These are phyloP conservation scores for Globisporangium echinulatum DNA, from an alignment of 352 stramenopile species.

Conservation along the genomic window DNA sequence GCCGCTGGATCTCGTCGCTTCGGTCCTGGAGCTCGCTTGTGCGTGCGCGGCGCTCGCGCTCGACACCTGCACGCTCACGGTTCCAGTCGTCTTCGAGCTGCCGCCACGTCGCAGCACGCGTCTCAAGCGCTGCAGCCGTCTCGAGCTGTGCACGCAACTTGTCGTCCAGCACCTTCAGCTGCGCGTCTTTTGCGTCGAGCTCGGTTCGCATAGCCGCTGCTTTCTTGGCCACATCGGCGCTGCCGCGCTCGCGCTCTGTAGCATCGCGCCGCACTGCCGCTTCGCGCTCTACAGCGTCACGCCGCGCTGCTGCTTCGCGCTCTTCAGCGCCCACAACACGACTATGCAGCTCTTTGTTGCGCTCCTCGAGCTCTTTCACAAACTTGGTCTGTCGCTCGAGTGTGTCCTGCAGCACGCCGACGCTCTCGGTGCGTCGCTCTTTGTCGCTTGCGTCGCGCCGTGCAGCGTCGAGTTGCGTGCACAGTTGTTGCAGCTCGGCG, in stretches of 20 bases:
- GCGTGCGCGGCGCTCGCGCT: slow-evolving; percentile 3
- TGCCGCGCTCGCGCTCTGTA: neutral
- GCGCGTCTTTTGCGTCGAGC: slow-evolving; percentile 5
- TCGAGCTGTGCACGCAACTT: slow-evolving; percentile 8
- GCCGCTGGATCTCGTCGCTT: slow-evolving; percentile 12
- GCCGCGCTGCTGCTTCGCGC: neutral
- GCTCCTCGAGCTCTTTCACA: slow-evolving; percentile 12
- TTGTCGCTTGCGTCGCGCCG: slow-evolving; percentile 8
- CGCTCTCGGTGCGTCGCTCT: slow-evolving; percentile 5
- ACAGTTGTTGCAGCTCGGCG: slow-evolving; percentile 3
- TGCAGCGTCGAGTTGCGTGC: slow-evolving; percentile 7
- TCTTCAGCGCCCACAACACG: neutral
- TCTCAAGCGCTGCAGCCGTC: neutral
- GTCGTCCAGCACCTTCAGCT: neutral
- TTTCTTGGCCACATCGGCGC: neutral
- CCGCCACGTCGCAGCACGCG: neutral
- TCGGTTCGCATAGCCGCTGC: neutral
- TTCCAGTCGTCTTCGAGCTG: slow-evolving; percentile 8
- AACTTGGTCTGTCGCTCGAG: slow-evolving; percentile 11
- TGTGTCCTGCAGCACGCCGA: slow-evolving; percentile 13
- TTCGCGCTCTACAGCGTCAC: neutral
- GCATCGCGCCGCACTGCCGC: neutral
- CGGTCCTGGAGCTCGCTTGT: slow-evolving; percentile 2
- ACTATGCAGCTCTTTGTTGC: slow-evolving; percentile 5
- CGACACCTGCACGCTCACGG: slow-evolving; percentile 1